phyloP scores from a whole-genome alignment of 1,139 yeast genomes.

The Scheffersomyces quercinus region DNA sequence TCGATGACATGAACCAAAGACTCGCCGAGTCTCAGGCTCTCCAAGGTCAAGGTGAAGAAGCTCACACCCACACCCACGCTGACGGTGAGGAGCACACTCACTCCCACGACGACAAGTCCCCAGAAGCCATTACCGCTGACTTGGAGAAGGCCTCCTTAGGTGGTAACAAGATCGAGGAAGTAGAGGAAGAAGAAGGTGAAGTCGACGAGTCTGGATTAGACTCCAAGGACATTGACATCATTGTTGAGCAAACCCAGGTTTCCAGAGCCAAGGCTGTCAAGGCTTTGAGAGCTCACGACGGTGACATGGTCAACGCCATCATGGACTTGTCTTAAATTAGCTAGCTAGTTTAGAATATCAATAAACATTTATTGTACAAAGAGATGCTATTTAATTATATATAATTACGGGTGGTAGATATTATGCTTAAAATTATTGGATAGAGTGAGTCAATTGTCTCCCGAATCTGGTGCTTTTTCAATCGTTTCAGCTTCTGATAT shows the following conservation, averaged over 20 bases:
- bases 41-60: slow-evolving; percentile 35
- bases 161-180: slow-evolving; percentile 35
- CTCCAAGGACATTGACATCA: slow-evolving; percentile 75
- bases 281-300: slow-evolving; percentile 85
- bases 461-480: too few relatives aligned
- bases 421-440: neutral
- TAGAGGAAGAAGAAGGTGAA: slow-evolving; percentile 65
- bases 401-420: too few relatives aligned
- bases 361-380: too few relatives aligned
- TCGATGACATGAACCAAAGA: slow-evolving; percentile 86
- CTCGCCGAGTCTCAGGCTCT: slow-evolving; percentile 60
- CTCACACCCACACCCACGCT: slow-evolving; percentile 39
- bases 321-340: slow-evolving; percentile 69
- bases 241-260: slow-evolving; percentile 87
- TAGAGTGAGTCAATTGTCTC: slow-evolving; percentile 6
- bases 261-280: slow-evolving; percentile 87
- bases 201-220: slow-evolving; percentile 81
- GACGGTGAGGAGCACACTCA: slow-evolving; percentile 22
- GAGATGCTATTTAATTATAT: too few relatives aligned
- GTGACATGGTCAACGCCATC: slow-evolving; percentile 94
- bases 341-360: neutral
- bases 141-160: slow-evolving; percentile 75
- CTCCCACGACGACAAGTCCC: slow-evolving; percentile 44
- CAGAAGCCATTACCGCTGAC: slow-evolving; percentile 88
- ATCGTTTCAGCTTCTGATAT: too few relatives aligned